Conservation (phyloP, 129 eudicot species). For the Scalesia atractyloides region DNA sequence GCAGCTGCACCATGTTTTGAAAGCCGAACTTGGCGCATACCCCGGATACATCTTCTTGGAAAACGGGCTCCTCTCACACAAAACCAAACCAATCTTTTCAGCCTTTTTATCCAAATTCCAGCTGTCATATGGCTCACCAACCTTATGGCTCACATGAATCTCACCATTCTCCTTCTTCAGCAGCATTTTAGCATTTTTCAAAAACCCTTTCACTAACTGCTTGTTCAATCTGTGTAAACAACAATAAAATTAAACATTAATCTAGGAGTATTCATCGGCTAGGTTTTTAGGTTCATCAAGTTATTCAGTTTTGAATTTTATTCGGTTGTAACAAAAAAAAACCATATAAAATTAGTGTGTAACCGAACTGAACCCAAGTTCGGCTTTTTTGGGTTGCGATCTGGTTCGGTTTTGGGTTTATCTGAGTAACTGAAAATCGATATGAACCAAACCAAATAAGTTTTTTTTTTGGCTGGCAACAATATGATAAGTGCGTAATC, state of each 20-base stretch:
- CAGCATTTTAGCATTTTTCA: slow-evolving; percentile 41
- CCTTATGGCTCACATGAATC: slow-evolving; percentile 44
- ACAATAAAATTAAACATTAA: not conserved
- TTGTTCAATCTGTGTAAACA: slow-evolving; percentile 34
- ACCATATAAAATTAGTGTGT: no score
- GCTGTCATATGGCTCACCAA: slow-evolving; percentile 47
- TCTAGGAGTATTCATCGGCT: not conserved
- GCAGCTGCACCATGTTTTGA: slow-evolving; percentile 40
- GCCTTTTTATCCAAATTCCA: slow-evolving; percentile 55
- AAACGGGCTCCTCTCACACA: slow-evolving; percentile 32
- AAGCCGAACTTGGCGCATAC: slow-evolving; percentile 48
- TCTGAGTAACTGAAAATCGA: no score
- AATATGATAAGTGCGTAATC: no score
- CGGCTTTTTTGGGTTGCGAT: no score
- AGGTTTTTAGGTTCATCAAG: no score
- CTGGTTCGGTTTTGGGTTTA: no score
- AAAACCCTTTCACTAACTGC: slow-evolving; percentile 47
- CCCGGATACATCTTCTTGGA: slow-evolving; percentile 39
- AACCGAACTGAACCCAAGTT: no score
- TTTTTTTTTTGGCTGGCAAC: no score
- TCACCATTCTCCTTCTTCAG: slow-evolving; percentile 45
- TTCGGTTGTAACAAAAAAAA: no score
- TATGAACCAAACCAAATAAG: no score
- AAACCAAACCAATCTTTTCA: slow-evolving; percentile 39
- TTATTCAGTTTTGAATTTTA: no score